Base-by-base conservation (phyloP, 495 filamentous ascomycete species). In the Penicilliopsis zonata region DNA sequence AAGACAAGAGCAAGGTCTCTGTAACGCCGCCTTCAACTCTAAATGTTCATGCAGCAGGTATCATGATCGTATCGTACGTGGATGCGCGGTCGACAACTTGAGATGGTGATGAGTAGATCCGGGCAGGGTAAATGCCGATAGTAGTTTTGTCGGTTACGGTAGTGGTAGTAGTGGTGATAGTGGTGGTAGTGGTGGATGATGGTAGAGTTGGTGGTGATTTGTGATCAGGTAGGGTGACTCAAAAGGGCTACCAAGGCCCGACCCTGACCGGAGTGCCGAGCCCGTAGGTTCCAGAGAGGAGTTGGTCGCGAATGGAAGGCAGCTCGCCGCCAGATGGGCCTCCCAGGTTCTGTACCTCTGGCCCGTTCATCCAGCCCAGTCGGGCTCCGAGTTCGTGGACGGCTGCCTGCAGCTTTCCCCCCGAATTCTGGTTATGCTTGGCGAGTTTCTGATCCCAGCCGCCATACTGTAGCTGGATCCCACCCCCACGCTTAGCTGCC, bases 381-480 rank as follows among this genome's bases (percentile, higher is more conserved):
- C 73, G 77, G 13, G 55, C 61, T n/a, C 68, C 67, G 55, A 94
- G 72, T 43, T 83, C 80, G 33, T 76, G 66, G 30, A 94, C 70
- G 25, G 86, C 90, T 32, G 74, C 74, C 43, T 82, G 78, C 55
- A 98, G 64, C 48, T 80, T 80, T 6, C 88, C 86, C 22, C 76
- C 79, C 9, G 84, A 85, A 33, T 77, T 78, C 38, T 87, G 76
- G 43, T 96, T 90, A 59, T 98, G 90, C 53, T 83, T 88, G 2
- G 70, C 60, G 28, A 98, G 60, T 43, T 74, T 86, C 55, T 86
- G 77, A 44, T 96, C 90, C 90, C 92, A 98, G 17, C 82, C 82
- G 14, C 81, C 86, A 40, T 86, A 84, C 46, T 95, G 88, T 41
- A 98, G 49, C 40, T 81, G 70, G 44, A 96, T 90, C 13, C 90